Evolutionary conservation across 495 filamentous ascomycete genomes (phyloP).

Genomic region (Xylaria telfairii): DNA sequence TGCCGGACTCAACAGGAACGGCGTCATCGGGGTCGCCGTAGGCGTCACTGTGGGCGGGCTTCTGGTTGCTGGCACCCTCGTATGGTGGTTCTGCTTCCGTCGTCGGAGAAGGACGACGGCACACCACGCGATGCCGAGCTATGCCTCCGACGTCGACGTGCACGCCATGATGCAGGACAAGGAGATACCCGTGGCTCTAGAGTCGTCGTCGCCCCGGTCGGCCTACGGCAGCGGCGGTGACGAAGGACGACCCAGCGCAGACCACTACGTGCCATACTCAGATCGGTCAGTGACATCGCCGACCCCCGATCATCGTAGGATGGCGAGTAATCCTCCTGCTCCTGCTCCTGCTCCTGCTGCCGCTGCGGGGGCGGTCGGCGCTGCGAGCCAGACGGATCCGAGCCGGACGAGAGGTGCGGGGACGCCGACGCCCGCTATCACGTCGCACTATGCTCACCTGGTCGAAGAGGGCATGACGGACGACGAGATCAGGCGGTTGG

Average conservation of each 20-base stretch:
- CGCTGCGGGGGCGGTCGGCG: not conserved
- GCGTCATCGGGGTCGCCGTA: conserved; percentile 52
- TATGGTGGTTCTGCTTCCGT: conserved; percentile 45
- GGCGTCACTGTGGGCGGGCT: conserved; percentile 44
- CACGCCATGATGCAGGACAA: conserved; percentile 49
- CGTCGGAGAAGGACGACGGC: conserved; percentile 32
- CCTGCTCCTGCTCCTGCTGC: not conserved
- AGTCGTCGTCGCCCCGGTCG: conserved; percentile 41
- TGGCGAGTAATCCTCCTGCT: conserved; percentile 12
- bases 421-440: conserved; percentile 25
- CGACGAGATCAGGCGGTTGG: conserved; percentile 52
- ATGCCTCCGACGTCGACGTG: conserved; percentile 31
- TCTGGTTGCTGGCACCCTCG: conserved; percentile 36
- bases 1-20: conserved; percentile 37
- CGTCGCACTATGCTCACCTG: conserved; percentile 49
- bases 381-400: conserved; percentile 19
- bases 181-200: conserved; percentile 41
- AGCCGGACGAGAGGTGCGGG: conserved; percentile 16
- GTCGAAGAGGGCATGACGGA: conserved; percentile 60
- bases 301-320: conserved; percentile 7
- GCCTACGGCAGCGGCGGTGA: conserved; percentile 35
- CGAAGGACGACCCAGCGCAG: not conserved
- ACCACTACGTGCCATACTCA: conserved; percentile 46
- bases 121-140: conserved; percentile 26
- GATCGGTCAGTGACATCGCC: conserved; percentile 34